Evolutionary conservation across 164 flowering plant species (phyloP).

Genomic region (Umbilicus rupestris): DNA sequence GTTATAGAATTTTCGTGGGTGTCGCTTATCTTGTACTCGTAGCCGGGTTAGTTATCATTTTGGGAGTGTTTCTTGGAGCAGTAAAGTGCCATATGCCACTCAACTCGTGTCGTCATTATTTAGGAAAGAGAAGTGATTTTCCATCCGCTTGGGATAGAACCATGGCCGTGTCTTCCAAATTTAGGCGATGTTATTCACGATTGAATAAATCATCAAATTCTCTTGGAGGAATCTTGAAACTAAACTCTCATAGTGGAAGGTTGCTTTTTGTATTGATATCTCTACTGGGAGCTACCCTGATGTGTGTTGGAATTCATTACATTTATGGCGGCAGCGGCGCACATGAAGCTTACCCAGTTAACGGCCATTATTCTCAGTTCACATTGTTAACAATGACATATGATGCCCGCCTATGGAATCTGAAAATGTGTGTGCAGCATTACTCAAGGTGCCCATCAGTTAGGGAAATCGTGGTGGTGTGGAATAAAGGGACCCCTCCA

Average conservation of each 20-base stretch:
- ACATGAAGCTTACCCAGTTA: slow-evolving; percentile 54
- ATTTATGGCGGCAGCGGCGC: slow-evolving; percentile 84
- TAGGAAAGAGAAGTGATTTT: slow-evolving; percentile 52
- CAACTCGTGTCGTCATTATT: slow-evolving; percentile 46
- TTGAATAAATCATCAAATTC: slow-evolving; percentile 40
- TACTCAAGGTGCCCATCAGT: slow-evolving; percentile 91
- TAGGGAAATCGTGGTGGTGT: slow-evolving; percentile 78
- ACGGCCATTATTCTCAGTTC: slow-evolving; percentile 77
- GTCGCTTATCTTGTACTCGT: slow-evolving; percentile 39
- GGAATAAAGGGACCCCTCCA: slow-evolving; percentile 92
- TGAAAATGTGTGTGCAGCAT: slow-evolving; percentile 83
- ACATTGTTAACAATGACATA: slow-evolving; percentile 86
- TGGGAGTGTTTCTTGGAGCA: slow-evolving; percentile 68
- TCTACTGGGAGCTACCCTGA: slow-evolving; percentile 31
- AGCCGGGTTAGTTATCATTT: slow-evolving; percentile 32
- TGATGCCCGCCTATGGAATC: slow-evolving; percentile 85
- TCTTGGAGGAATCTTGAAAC: slow-evolving; percentile 43
- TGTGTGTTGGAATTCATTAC: slow-evolving; percentile 48
- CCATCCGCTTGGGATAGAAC: slow-evolving; percentile 46
- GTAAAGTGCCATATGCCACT: slow-evolving; percentile 67
- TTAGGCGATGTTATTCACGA: slow-evolving; percentile 54
- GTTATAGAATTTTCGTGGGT: slow-evolving; percentile 49
- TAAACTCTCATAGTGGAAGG: slow-evolving; percentile 44
- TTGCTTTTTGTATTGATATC: slow-evolving; percentile 32
- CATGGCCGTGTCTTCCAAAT: slow-evolving; percentile 34